Percentiles rank a stretch among this genome's conserved stretches.
Evolutionary conservation across 169 alveolate species (phyloP).

Genomic region (Plasmodium falciparum): DNA sequence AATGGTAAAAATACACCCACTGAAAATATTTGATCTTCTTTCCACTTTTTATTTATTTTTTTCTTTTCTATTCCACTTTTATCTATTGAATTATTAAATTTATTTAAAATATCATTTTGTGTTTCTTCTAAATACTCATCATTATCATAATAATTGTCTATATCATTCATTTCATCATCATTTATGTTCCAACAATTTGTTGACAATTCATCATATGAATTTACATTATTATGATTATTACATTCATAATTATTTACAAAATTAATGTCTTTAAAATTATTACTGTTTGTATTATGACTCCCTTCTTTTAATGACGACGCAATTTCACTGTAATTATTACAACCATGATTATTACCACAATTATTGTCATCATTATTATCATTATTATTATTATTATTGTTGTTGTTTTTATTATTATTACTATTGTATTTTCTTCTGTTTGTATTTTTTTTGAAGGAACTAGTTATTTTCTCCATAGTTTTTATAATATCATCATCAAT

Average conservation of each 20-base stretch:
- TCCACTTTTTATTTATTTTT: conserved; percentile 73
- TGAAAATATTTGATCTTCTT: conserved; percentile 73
- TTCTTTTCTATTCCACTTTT: neutral
- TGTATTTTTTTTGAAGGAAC: neutral
- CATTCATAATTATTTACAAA: neutral
- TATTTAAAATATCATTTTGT: conserved; percentile 2
- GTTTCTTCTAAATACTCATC: conserved; percentile 13
- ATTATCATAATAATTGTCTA: conserved; percentile 10
- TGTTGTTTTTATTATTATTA: neutral
- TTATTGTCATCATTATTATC: neutral
- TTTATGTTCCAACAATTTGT: neutral
- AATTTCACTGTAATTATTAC: neutral
- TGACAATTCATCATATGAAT: neutral
- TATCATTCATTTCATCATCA: neutral
- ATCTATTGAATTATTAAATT: conserved; percentile 17
- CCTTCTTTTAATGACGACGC: neutral
- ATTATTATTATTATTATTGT: neutral
- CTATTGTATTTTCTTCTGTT: conserved; percentile 14
- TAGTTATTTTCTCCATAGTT: conserved; percentile 41
- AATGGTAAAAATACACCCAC: conserved; percentile 64
- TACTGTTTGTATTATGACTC: neutral
- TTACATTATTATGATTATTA: neutral
- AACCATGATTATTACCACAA: neutral
- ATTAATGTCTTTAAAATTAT: neutral
- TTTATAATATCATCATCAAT: conserved; percentile 50